Percentiles rank a stretch among this genome's conserved stretches.
Conservation (phyloP, 2,329 filamentous ascomycete genomes). For the Trichoderma gracile region DNA sequence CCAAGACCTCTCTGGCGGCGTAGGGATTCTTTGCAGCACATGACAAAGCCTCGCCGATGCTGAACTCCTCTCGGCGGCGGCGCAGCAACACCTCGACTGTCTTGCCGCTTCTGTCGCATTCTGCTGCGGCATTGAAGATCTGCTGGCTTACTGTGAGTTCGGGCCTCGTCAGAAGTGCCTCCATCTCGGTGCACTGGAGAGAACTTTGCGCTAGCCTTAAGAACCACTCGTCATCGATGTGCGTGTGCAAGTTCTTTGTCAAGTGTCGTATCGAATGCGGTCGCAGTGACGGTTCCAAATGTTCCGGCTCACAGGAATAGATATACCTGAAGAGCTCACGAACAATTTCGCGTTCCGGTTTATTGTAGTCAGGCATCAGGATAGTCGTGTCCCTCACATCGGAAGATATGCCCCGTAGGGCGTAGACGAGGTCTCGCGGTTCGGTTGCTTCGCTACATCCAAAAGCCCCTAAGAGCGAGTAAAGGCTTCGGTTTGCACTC, state of each 20-base stretch:
- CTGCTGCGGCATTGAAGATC: no score
- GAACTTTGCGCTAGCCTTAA: not conserved
- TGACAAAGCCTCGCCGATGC: no score
- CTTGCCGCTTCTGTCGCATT: no score
- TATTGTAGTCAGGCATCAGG: not conserved
- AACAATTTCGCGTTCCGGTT: not conserved
- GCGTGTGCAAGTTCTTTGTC: accelerated
- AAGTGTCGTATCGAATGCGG: not conserved
- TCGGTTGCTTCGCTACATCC: not conserved
- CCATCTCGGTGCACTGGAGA: no score
- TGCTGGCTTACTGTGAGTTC: no score
- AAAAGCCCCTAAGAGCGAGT: not conserved
- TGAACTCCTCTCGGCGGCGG: no score
- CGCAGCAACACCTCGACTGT: no score
- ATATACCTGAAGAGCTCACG: not conserved
- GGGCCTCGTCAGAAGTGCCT: no score
- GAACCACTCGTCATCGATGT: not conserved
- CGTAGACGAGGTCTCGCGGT: not conserved
- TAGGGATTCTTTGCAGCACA: no score
- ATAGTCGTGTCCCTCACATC: not conserved
- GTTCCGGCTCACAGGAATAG: not conserved
- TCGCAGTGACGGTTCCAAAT: accelerated
- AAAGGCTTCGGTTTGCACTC: not conserved
- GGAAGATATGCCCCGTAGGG: not conserved
- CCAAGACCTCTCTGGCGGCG: no score